These are phyloP conservation scores for Phylloporus sp. DNA, from an alignment of 768 basidiomycete genomes.

Conservation along the genomic window DNA sequence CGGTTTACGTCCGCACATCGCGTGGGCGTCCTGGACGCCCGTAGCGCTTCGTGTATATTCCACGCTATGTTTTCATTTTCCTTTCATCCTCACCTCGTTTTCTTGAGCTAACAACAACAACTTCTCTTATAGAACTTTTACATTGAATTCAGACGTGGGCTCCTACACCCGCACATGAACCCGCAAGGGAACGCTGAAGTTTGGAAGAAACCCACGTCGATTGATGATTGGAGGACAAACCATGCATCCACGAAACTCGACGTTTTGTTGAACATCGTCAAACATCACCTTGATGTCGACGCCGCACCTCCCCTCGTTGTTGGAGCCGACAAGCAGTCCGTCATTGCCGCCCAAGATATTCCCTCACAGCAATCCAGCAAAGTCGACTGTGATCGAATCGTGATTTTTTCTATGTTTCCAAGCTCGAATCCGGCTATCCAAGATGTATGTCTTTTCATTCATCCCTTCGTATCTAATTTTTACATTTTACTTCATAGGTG, in stretches of 20 bases:
- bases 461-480: background rate
- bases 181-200: background rate
- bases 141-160: background rate
- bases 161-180: slow-evolving; percentile 3
- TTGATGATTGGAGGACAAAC: background rate
- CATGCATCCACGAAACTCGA: background rate
- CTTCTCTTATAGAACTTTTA: slow-evolving; percentile 4
- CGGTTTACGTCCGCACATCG: too few relatives aligned
- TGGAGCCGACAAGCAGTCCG: too few relatives aligned
- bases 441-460: background rate
- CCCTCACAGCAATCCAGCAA: too few relatives aligned
- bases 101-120: too few relatives aligned
- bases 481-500: background rate
- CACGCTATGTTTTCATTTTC: too few relatives aligned
- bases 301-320: background rate
- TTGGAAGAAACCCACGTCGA: background rate
- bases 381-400: background rate
- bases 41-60: too few relatives aligned
- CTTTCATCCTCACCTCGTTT: too few relatives aligned
- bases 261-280: background rate
- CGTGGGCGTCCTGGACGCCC: too few relatives aligned
- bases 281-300: background rate
- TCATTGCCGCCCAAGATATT: too few relatives aligned
- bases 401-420: background rate
- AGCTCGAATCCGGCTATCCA: background rate